Evolutionary conservation across 2,329 filamentous ascomycete genomes (phyloP).

Genomic region (Balansia obtecta): DNA sequence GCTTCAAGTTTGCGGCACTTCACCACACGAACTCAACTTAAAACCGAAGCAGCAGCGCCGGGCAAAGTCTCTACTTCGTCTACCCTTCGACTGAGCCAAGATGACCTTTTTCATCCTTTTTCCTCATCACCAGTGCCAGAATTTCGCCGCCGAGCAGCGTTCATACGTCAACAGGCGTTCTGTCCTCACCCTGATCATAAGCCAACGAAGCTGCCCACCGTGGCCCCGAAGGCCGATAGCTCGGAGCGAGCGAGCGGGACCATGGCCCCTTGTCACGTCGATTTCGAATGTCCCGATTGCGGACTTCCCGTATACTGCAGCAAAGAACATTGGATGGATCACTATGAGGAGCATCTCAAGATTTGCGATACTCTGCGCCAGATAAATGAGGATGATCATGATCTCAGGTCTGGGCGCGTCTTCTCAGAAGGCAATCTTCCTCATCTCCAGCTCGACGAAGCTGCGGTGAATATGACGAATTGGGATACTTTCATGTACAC

Average conservation of each 20-base stretch:
- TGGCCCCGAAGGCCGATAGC: slow-evolving; percentile 50
- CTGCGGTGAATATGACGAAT: slow-evolving; percentile 91
- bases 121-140: slow-evolving; percentile 78
- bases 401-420: slow-evolving; percentile 76
- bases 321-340: slow-evolving; percentile 89
- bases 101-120: slow-evolving; percentile 90
- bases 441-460: slow-evolving; percentile 79
- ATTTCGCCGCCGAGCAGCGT: slow-evolving; percentile 77
- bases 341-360: slow-evolving; percentile 85
- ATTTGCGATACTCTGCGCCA: slow-evolving; percentile 84
- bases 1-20: slow-evolving; percentile 15
- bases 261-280: slow-evolving; percentile 65
- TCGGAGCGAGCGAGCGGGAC: slow-evolving; percentile 41
- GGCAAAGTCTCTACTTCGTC: slow-evolving; percentile 13
- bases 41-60: slow-evolving; percentile 17
- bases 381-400: slow-evolving; percentile 97
- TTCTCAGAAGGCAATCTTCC: slow-evolving; percentile 94
- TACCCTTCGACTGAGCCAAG: slow-evolving; percentile 39
- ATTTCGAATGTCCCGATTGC: slow-evolving; percentile 93
- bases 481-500: slow-evolving; percentile 98
- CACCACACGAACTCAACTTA: slow-evolving; percentile 15
- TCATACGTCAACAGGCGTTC: slow-evolving; percentile 85
- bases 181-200: slow-evolving; percentile 86
- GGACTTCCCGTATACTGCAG: slow-evolving; percentile 89
- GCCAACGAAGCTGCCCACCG: slow-evolving; percentile 55